Evolutionary conservation across 2,329 filamentous ascomycete genomes (phyloP), one percentile per base, ranked within the genome.

Genomic region (Paradendryphiella salina): DNA sequence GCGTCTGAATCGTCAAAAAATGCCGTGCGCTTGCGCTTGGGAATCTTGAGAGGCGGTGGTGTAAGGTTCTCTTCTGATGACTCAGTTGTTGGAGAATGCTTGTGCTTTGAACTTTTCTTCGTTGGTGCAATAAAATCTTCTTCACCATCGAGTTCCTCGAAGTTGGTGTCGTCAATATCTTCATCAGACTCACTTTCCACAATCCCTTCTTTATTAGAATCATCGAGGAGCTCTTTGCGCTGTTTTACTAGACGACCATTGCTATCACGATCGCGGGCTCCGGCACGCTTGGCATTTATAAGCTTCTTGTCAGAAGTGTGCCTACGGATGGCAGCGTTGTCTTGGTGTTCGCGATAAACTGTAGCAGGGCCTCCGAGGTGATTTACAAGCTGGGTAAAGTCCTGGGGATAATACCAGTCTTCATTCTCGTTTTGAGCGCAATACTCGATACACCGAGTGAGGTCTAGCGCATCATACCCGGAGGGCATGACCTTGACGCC

Each of bases 361-460:
- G 29, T 1, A 11, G 40, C 26, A 8, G 58, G 48, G 3, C 65
- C 63, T n/a, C 47, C 54, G 15, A 63, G 14, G 5, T 34, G 20
- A 13, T 26, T 11, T 1, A 64, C 32, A 9, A 67, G 46, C 1
- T 29, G 9, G 1, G 44, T 37, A 15, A 55, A 66, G 14, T 67
- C 54, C 4, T 35, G 34, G 0, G 63, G 63, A 28, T 60, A 67
- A 11, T n/a, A 20, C 61, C 59, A 67, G 2, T 55, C 38, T 35
- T 62, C 54, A 1, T 56, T 29, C 3, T 51, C 50, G 35, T 65
- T 39, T 1, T 56, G 38, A 1, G 59, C 3, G 18, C 53, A 54
- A 43, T 65, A 59, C 13, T 52, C 11, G 1, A 67, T 46, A 17
- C 54, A 59, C 7, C 60, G 60, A 2, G 64, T 66, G 7, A 67